phyloP scores from a whole-genome alignment of 768 basidiomycete species.

The Tephrocybe sp. region DNA sequence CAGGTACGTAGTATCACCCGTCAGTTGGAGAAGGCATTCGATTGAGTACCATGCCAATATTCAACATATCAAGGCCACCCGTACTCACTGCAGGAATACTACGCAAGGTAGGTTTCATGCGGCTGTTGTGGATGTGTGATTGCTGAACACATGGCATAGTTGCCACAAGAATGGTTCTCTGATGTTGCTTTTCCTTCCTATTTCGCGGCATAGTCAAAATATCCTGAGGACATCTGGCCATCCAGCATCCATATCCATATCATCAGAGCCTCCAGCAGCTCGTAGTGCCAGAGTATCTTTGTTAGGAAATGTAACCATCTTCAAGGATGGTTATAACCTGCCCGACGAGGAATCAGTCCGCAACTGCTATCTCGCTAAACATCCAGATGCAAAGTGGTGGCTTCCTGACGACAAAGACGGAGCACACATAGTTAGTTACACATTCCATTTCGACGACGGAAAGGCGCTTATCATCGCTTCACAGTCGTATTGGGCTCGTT shows the following conservation, averaged over 20 bases:
- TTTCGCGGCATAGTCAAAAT: conserved; percentile 53
- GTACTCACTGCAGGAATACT: conserved; percentile 54
- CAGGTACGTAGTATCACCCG: conserved; percentile 27
- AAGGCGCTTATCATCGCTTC: not conserved
- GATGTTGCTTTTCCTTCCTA: conserved; percentile 48
- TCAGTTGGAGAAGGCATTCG: not conserved
- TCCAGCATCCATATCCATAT: conserved; percentile 44
- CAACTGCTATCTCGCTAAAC: conserved; percentile 41
- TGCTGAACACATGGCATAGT: too few relatives aligned
- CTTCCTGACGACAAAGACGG: conserved; percentile 42
- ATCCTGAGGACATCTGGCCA: conserved; percentile 38
- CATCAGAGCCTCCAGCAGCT: conserved; percentile 38
- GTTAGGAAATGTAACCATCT: conserved; percentile 48
- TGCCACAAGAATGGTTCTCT: conserved; percentile 53
- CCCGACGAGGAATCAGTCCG: conserved; percentile 32
- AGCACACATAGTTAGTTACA: conserved; percentile 37
- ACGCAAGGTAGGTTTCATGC: conserved; percentile 30
- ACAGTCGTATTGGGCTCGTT: conserved; percentile 53
- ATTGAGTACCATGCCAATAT: not conserved
- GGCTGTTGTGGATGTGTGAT: not conserved
- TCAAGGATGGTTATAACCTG: conserved; percentile 26
- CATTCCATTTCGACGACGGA: not conserved
- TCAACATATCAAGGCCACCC: conserved; percentile 33
- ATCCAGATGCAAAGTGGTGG: conserved; percentile 53
- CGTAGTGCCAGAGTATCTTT: conserved; percentile 46